Evolutionary conservation across 306 rosid genomes (phyloP).

Genomic region (Inga leiocalycina): DNA sequence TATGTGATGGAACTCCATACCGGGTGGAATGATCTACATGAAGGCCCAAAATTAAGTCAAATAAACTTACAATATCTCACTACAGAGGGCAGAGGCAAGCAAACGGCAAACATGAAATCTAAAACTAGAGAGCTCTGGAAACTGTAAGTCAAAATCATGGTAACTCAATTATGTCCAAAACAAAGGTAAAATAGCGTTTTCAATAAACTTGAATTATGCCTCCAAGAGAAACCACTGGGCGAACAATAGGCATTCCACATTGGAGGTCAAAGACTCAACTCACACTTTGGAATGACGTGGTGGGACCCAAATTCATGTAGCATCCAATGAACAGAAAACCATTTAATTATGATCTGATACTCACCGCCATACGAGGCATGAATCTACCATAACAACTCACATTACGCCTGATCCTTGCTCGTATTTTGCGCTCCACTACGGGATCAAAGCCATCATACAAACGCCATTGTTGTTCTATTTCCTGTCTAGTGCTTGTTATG

Average conservation of each 20-base stretch:
- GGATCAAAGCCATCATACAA: constrained; percentile 98
- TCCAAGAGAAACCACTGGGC: not conserved
- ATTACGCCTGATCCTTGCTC: constrained; percentile 94
- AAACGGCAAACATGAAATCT: constrained; percentile 24
- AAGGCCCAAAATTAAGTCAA: constrained; percentile 11
- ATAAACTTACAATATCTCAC: constrained; percentile 18
- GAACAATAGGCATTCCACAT: not conserved
- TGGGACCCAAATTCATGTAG: not conserved
- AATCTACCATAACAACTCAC: constrained; percentile 98
- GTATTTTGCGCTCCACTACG: constrained; percentile 87
- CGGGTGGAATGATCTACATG: constrained; percentile 91
- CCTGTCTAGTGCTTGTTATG: constrained; percentile 94
- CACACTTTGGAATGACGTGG: not conserved
- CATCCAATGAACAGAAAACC: constrained; percentile 6
- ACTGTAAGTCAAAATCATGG: constrained; percentile 30
- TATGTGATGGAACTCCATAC: constrained; percentile 99
- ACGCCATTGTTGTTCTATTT: constrained; percentile 98
- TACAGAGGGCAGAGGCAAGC: constrained; percentile 7
- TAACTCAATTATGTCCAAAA: constrained; percentile 11
- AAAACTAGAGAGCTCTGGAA: constrained; percentile 34
- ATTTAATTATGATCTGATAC: constrained; percentile 36
- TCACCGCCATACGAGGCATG: constrained; percentile 96
- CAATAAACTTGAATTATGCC: not conserved
- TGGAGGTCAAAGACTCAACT: not conserved
- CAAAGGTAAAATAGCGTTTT: constrained; percentile 18